Evolutionary conservation across 805 yeast genomes (phyloP), one percentile per base, ranked within the genome.

Genomic region (Candida qinlingensis): DNA sequence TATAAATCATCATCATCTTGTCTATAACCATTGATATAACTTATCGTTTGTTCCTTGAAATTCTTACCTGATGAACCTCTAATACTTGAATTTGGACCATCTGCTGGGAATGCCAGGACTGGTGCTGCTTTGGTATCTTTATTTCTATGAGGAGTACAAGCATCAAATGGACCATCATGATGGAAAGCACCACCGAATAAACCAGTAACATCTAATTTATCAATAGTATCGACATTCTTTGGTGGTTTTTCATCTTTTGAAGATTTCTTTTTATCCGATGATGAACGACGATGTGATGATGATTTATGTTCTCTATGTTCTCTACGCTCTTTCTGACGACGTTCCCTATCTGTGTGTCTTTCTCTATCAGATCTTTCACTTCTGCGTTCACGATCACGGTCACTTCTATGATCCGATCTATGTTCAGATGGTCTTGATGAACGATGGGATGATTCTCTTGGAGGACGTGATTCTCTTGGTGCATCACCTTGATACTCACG

Each of bases 141-240:
- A 68, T 94, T 94, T 65, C 98, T 82, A 66, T 88, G 96, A 7
- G 99, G 98, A 3, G 95, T 87, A 67, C 98, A 92, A 1, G 99
- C 99, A 65, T 94, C 99, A 65, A 94, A 94, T 12, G 99, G 99
- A 10, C 99, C 99, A 69, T 94, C 99, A 67, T 94, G 98, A 67
- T 94, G 99, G 76, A 94, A 94, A 3, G 95, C 88, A 13, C 89
- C 88, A 28, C 97, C 97, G 64, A 87, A 91, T 53, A 91, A 76
- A 1, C 96, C 97, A 10, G 97, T 91, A 42, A 92, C 99, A 66
- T 94, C 99, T 60, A 94, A 75, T 67, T 87, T 87, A 70, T 94
- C 99, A 58, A 94, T 94, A 4, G 95, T 88, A 62, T 92, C 99
- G 48, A 91, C 83, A 57, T 90, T 87, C 58, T 83, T 81, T 11